Evolutionary conservation across 768 basidiomycete genomes (phyloP).

Genomic region (Mycena floridula): DNA sequence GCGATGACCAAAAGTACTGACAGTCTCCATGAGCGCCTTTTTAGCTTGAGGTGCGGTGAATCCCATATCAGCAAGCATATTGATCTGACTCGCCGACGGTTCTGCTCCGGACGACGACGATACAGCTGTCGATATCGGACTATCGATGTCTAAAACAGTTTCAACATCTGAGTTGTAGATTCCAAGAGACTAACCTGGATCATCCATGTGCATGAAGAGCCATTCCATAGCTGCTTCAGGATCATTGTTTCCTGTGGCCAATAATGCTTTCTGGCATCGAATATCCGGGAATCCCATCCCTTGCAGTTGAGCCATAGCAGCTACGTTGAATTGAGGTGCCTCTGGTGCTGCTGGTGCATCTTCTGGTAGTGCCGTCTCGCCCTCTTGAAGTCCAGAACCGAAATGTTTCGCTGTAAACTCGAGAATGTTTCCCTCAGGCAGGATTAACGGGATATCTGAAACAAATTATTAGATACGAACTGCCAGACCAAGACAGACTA

Average conservation of each 20-base stretch:
- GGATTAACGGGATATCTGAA: conserved; percentile 77
- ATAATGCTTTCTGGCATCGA: conserved; percentile 83
- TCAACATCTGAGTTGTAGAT: not conserved
- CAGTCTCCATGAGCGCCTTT: conserved; percentile 85
- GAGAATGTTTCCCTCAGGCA: conserved; percentile 56
- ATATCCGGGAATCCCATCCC: conserved; percentile 88
- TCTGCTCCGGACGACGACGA: conserved; percentile 32
- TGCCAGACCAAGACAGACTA: conserved; percentile 12
- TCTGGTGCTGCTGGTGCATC: conserved; percentile 27
- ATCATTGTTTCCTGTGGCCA: conserved; percentile 77
- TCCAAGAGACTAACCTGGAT: conserved; percentile 50
- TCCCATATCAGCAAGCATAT: conserved; percentile 85
- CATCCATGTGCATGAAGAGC: conserved; percentile 94
- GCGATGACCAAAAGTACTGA: conserved; percentile 27
- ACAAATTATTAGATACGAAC: not conserved
- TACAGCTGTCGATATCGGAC: conserved; percentile 45
- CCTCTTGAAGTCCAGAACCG: conserved; percentile 62
- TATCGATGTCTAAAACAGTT: conserved; percentile 80
- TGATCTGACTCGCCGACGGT: conserved; percentile 53
- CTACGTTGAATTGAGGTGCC: conserved; percentile 65
- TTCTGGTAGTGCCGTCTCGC: conserved; percentile 66
- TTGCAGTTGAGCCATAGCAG: conserved; percentile 69
- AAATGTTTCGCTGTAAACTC: conserved; percentile 54
- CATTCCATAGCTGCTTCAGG: conserved; percentile 90
- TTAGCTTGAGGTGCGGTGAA: conserved; percentile 78